Evolutionary conservation across 2,329 filamentous ascomycete genomes (phyloP), one percentile per base, ranked within the genome.

Genomic region (Cladorrhinum sp.): DNA sequence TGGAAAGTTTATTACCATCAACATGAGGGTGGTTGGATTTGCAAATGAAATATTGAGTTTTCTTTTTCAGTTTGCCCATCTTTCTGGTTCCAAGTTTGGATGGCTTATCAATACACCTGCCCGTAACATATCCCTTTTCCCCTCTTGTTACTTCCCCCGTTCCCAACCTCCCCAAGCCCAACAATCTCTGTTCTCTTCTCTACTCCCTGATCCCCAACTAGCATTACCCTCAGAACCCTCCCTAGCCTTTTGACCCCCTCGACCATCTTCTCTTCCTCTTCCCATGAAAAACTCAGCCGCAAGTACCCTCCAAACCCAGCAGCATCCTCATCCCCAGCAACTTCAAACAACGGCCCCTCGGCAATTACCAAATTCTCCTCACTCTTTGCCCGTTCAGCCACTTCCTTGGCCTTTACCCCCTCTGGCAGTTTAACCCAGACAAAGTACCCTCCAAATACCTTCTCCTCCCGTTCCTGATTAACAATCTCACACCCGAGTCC

Each of bases 381-480:
- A 21, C 78, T 74, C 69, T 81, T 76, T 16, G 87, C 87, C 42
- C 78, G 77, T 66, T 80, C 83, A 46, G 18, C 16, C 42, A 92
- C 77, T 7, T 81, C 79, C 30, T 75, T 75, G 36, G 82, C 85
- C 8, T 80, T 77, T 58, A 88, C 50, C 59, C 64, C 73, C 1
- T 72, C 64, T 0, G 87, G 86, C 3, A 96, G 73, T 1, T 79
- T 80, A 24, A 96, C 74, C 92, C 92, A 96, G 53, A 96, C 78
- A 72, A 96, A 96, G 72, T 94, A 96, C 0, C 92, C 92, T 0
- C 92, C 92, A 28, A 87, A 88, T 2, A 87, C 73, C 2, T 77
- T 72, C 33, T 77, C 73, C 59, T 76, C 72, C 1, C 73, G 68
- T 59, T 82, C 74, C 2, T 12, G 36, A 7, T 72, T 26, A 72